Conservation (phyloP, 148 eudicot genomes). For the Chenopodium album region DNA sequence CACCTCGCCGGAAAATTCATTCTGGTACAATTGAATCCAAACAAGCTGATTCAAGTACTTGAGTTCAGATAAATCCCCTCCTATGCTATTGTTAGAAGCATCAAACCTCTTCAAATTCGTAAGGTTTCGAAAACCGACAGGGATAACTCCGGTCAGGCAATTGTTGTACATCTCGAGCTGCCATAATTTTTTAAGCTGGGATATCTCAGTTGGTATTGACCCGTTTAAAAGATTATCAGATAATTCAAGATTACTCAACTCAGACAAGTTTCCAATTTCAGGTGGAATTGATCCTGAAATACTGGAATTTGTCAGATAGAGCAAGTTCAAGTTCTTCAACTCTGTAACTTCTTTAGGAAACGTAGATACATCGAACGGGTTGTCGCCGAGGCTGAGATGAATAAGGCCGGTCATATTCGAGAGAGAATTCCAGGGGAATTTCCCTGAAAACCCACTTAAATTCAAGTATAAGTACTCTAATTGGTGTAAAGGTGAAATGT, state of each 20-base stretch:
- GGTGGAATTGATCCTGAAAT: slow-evolving; percentile 59
- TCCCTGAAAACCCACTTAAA: slow-evolving; percentile 53
- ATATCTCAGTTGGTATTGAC: slow-evolving; percentile 56
- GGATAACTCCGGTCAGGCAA: slow-evolving; percentile 54
- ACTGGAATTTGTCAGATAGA: slow-evolving; percentile 73
- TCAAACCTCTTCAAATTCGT: slow-evolving; percentile 55
- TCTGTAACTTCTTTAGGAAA: slow-evolving; percentile 46
- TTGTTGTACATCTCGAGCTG: slow-evolving; percentile 68
- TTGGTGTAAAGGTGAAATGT: slow-evolving; percentile 40
- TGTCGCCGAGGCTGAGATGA: slow-evolving; percentile 67
- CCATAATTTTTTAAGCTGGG: slow-evolving; percentile 60
- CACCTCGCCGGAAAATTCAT: slow-evolving; percentile 58
- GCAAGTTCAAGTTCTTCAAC: slow-evolving; percentile 41
- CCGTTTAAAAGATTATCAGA: slow-evolving; percentile 51
- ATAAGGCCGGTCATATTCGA: slow-evolving; percentile 44
- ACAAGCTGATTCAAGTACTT: slow-evolving; percentile 38
- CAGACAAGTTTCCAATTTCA: slow-evolving; percentile 55
- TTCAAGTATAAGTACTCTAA: slow-evolving; percentile 51
- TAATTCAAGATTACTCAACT: slow-evolving; percentile 53
- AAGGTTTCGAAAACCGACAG: slow-evolving; percentile 62
- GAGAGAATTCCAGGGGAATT: slow-evolving; percentile 71
- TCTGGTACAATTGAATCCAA: slow-evolving; percentile 57
- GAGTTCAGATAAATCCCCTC: slow-evolving; percentile 67
- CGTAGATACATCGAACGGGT: slow-evolving; percentile 43
- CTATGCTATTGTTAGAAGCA: slow-evolving; percentile 52